Percentiles rank a stretch among this genome's conserved stretches.
phyloP scores from a whole-genome alignment of 2,329 filamentous ascomycete genomes.

The Mollisia scopiformis region DNA sequence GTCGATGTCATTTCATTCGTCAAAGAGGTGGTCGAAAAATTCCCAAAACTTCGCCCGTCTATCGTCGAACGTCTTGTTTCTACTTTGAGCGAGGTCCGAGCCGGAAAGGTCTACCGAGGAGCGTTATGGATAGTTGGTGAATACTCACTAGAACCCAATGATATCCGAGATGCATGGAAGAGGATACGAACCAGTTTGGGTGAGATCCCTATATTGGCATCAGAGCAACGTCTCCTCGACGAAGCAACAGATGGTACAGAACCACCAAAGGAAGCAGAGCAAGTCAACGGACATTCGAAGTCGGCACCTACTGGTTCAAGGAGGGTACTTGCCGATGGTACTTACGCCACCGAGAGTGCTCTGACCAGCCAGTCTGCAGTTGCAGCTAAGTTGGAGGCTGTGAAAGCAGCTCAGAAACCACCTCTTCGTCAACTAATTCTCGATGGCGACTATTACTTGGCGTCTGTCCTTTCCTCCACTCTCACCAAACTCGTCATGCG shows the following conservation, averaged over 20 bases:
- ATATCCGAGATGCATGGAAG: slow-evolving; percentile 97
- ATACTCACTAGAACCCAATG: slow-evolving; percentile 90
- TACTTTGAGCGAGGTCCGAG: slow-evolving; percentile 89
- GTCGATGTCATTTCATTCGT: slow-evolving; percentile 98
- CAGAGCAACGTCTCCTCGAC: slow-evolving; percentile 89
- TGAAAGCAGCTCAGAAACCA: slow-evolving; percentile 96
- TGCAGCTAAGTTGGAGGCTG: slow-evolving; percentile 89
- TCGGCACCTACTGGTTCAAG: slow-evolving; percentile 80
- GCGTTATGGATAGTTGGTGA: slow-evolving; percentile 98
- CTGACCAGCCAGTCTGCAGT: slow-evolving; percentile 90
- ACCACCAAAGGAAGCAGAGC: slow-evolving; percentile 60
- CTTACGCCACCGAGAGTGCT: slow-evolving; percentile 95
- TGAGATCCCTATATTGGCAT: slow-evolving; percentile 95
- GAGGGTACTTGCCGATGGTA: slow-evolving; percentile 93
- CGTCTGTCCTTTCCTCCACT: slow-evolving; percentile 92
- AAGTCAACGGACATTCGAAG: slow-evolving; percentile 82
- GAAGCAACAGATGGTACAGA: slow-evolving; percentile 74
- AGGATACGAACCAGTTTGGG: slow-evolving; percentile 90
- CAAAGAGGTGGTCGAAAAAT: slow-evolving; percentile 98
- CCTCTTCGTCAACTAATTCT: slow-evolving; percentile 93
- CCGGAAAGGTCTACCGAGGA: slow-evolving; percentile 95
- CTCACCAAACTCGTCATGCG: slow-evolving; percentile 98
- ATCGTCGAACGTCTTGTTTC: slow-evolving; percentile 89
- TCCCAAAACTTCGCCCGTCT: slow-evolving; percentile 83
- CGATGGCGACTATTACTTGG: slow-evolving; percentile 95